Evolutionary conservation across 176 grass and related monocot genomes (phyloP).

Genomic region (bread wheat (Triticum aestivum)): DNA sequence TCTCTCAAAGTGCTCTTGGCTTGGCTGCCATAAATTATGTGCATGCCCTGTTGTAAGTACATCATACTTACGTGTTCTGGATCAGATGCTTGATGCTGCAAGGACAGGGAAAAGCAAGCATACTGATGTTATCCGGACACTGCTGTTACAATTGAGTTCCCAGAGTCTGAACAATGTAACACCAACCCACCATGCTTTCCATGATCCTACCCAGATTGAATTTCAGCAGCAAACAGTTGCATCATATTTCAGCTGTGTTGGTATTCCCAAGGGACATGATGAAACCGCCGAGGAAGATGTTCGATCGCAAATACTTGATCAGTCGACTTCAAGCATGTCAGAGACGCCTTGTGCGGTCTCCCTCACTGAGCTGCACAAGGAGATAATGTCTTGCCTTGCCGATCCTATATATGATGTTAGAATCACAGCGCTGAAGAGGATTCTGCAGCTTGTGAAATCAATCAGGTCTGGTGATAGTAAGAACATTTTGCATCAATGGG

Average conservation of each 20-base stretch:
- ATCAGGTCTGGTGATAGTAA: constrained; percentile 40
- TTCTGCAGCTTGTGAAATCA: constrained; percentile 70
- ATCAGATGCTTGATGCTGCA: constrained; percentile 78
- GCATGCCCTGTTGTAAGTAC: constrained; percentile 69
- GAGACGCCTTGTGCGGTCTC: constrained; percentile 33
- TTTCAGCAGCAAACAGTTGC: constrained; percentile 68
- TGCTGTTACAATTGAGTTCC: constrained; percentile 62
- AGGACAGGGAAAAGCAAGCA: constrained; percentile 51
- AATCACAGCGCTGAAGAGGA: constrained; percentile 76
- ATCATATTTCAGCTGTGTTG: constrained; percentile 83
- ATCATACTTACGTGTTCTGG: constrained; percentile 68
- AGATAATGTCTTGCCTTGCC: constrained; percentile 68
- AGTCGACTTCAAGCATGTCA: constrained; percentile 21
- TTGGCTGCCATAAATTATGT: constrained; percentile 58
- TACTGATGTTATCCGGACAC: constrained; percentile 42
- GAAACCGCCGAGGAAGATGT: constrained; percentile 48
- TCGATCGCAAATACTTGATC: constrained; percentile 49
- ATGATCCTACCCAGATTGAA: constrained; percentile 86
- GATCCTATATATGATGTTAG: constrained; percentile 87
- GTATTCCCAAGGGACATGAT: constrained; percentile 49
- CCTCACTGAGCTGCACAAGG: constrained; percentile 60
- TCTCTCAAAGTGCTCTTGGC: constrained; percentile 77
- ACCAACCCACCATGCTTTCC: constrained; percentile 41
- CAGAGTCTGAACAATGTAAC: constrained; percentile 51
- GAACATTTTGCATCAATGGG: constrained; percentile 63